These are phyloP conservation scores for Toxicodendron radicans DNA, from an alignment of 345 rosid species.

Conservation along the genomic window DNA sequence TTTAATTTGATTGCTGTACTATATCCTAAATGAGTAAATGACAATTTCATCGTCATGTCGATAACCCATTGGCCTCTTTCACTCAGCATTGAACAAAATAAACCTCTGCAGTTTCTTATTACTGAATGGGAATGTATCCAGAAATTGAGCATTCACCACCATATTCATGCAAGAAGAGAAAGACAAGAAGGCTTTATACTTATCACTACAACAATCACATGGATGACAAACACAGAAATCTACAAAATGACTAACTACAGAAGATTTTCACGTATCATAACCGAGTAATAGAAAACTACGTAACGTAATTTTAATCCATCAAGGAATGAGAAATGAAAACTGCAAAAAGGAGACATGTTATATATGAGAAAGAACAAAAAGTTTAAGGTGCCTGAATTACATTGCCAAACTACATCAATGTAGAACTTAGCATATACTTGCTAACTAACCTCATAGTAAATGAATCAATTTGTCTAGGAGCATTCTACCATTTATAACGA, in stretches of 20 bases:
- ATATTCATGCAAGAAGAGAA: too few species aligned
- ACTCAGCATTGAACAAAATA: too few species aligned
- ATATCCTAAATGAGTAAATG: too few species aligned
- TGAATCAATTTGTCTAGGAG: not conserved
- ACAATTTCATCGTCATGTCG: too few species aligned
- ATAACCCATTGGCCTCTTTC: too few species aligned
- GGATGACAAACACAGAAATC: not conserved
- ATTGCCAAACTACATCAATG: not conserved
- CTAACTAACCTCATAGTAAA: slow-evolving; percentile 1
- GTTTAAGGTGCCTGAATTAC: not conserved
- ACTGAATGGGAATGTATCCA: too few species aligned
- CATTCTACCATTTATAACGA: not conserved
- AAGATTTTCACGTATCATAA: not conserved
- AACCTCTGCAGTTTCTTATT: too few species aligned
- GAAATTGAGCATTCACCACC: too few species aligned
- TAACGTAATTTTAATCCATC: not conserved
- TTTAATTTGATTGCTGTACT: too few species aligned
- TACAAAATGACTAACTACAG: not conserved
- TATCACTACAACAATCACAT: not conserved
- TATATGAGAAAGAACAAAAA: not conserved
- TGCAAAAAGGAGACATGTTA: not conserved
- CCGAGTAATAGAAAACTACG: not conserved
- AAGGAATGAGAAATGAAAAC: not conserved
- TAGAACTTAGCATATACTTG: not conserved
- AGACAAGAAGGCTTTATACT: too few species aligned